Conservation (phyloP, 768 basidiomycete species). For the Pulveroboletus sp. region DNA sequence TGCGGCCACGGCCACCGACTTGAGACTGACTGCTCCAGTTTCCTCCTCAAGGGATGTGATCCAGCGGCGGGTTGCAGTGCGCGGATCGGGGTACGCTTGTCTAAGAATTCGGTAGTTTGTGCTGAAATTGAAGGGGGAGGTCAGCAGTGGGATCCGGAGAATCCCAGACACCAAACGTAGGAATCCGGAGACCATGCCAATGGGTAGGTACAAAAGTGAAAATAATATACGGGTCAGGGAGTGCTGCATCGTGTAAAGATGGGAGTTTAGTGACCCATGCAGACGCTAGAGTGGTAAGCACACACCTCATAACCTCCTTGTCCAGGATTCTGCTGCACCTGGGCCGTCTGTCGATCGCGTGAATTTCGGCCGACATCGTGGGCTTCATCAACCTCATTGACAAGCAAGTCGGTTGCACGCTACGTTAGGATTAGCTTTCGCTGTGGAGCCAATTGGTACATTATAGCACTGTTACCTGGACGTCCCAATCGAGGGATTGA, state of each 20-base stretch:
- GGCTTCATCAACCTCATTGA: background rate
- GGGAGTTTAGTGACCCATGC: background rate
- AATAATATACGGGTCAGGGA: constrained; percentile 10
- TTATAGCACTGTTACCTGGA: background rate
- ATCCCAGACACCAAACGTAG: constrained; percentile 62
- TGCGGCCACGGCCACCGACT: constrained; percentile 33
- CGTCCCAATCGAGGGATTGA: background rate
- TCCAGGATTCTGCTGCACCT: background rate
- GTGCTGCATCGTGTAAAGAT: background rate
- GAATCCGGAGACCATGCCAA: constrained; percentile 42
- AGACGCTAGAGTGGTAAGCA: background rate
- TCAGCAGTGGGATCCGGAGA: constrained; percentile 64
- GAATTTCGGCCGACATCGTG: background rate
- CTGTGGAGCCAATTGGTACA: background rate
- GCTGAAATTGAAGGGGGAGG: constrained; percentile 43
- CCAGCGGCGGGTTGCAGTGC: constrained; percentile 69
- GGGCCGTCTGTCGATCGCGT: background rate
- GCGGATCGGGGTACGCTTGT: constrained; percentile 35
- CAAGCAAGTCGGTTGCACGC: background rate
- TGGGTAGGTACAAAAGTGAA: constrained; percentile 51
- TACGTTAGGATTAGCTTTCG: background rate
- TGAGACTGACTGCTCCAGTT: constrained; percentile 67
- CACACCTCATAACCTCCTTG: constrained; percentile 8
- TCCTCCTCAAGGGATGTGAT: constrained; percentile 79
- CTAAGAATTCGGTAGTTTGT: constrained; percentile 39